A percentile compares a stretch with the other conserved stretches of the same genome.
phyloP scores from a whole-genome alignment of 257 asterid genomes.

The Solanum gracilifrons region DNA sequence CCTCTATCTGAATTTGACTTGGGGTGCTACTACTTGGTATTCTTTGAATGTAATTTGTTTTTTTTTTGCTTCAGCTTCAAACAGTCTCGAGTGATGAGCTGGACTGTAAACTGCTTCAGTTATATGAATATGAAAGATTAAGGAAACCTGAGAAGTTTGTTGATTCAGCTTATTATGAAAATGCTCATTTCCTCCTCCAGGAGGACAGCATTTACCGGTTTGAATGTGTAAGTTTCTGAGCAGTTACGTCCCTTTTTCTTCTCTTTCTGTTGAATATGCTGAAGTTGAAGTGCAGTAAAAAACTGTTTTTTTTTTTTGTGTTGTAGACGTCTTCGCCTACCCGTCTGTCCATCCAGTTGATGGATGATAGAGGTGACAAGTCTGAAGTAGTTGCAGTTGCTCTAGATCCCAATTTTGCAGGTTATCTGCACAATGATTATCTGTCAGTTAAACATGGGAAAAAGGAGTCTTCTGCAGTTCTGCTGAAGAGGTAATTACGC shows the following conservation, averaged over 20 bases:
- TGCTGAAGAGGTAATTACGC: slow-evolving; percentile 60
- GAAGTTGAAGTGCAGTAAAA: not conserved
- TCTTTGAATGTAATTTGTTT: not conserved
- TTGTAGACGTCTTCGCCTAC: slow-evolving; percentile 61
- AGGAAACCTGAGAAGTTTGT: slow-evolving; percentile 28
- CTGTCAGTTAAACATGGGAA: slow-evolving; percentile 52
- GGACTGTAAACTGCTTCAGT: slow-evolving; percentile 33
- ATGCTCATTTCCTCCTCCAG: slow-evolving; percentile 30
- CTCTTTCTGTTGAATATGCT: not conserved
- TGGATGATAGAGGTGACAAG: slow-evolving; percentile 83
- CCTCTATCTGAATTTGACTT: not conserved
- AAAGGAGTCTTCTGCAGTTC: slow-evolving; percentile 60
- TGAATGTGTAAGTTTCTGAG: slow-evolving; percentile 51
- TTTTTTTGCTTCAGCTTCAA: slow-evolving; percentile 26
- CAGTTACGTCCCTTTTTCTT: not conserved
- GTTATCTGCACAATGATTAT: slow-evolving; percentile 67
- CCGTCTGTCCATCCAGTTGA: slow-evolving; percentile 72
- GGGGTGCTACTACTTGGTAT: not conserved
- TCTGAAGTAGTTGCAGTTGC: slow-evolving; percentile 90
- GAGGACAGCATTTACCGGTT: slow-evolving; percentile 38
- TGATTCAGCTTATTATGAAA: slow-evolving; percentile 38
- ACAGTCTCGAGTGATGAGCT: slow-evolving; percentile 38
- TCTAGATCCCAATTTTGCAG: slow-evolving; percentile 79
- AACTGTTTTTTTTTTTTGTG: slow-evolving; percentile 14
- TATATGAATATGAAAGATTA: slow-evolving; percentile 32